Base-by-base conservation (phyloP, 1,284 basidiomycete genomes). In the Trichosporon sp. region DNA sequence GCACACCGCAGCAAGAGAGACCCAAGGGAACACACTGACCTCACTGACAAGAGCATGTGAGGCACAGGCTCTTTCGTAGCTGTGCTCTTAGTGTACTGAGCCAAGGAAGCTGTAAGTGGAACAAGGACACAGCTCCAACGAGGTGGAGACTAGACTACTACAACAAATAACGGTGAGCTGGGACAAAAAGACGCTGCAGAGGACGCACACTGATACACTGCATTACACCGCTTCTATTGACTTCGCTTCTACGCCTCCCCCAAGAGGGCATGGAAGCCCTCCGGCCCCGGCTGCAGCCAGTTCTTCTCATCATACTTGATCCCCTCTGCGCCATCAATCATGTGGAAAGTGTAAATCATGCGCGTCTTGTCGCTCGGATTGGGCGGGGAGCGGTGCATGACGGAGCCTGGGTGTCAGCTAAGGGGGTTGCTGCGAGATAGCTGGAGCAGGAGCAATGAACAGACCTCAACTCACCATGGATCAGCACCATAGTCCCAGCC, bases 331-430 rank as follows among this genome's bases (percentile, higher is more conserved):
- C 80, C 79, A 56, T 83, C 82, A 46, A 83, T 83, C 78, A 82
- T 94, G 74, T 96, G 94, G 80, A 96, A 96, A 1, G 93, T 95
- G 76, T 95, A 96, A 36, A 92, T 92, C 72, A 90, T 91, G 19
- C 94, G 86, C 2, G 91, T 77, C 62, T 92, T 73, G 83, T 83
- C 63, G 77, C 82, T 74, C 84, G 89, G 14, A 83, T 88, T 96
- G 58, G 86, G 85, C 74, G 91, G 90, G 0, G 90, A 92, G 78
- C 90, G 91, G 82, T 97, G 94, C 69, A 95, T 81, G 1, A 94
- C 90, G 56, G 85, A 87, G 0, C 94, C 94, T 81, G 63, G n/a
- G 10, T 10, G 56, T 61, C 32, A 65, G 57, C 11, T 40, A 3
- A 9, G n/a, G n/a, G n/a, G n/a, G n/a, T n/a, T n/a, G n/a, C n/a